Evolutionary conservation across 305 asterid genomes (phyloP), one percentile per base, ranked within the genome.

Genomic region (Fraxinus latifolia): DNA sequence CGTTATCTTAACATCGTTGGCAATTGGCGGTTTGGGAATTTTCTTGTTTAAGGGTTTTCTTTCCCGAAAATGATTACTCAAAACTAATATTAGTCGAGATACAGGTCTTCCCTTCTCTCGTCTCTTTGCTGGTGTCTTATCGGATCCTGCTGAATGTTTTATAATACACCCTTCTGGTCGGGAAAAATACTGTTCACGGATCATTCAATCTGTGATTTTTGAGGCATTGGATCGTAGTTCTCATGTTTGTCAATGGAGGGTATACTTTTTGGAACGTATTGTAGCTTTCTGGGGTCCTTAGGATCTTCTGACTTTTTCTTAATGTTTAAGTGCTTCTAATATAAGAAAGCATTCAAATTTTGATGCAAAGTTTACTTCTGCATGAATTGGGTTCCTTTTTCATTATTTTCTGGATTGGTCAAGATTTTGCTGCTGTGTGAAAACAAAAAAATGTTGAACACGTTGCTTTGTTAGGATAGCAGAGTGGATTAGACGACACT

Each of bases 21-120:
- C 84, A 1, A 53, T 81, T 75, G 71, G 85, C 80, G 84, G 89
- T 25, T 60, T 84, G 27, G 89, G 87, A 23, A 25, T 86, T 29
- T 68, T 83, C 77, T 42, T 86, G 77, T 81, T 81, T 76, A 84
- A 76, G 78, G 77, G 80, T 65, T 67, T 78, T 74, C 81, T 34
- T n/a, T 72, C 77, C 58, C 25, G 78, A 76, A 86, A 84, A 33
- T 84, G 87, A 86, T 36, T 72, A 7, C 50, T 72, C 44, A 17
- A 71, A 71, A 34, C 77, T 72, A 72, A 72, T n/a, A 72, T 34
- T 50, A 50, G 50, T 80, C 7, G 86, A 78, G 85, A 32, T 84
- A 80, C 74, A 78, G 33, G 58, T 74, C 78, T 81, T 68, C 32
- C 50, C 73, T 62, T 36, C 12, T 76, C 82, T 27, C 33, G 50